Evolutionary conservation across 257 asterid species (phyloP), one percentile per base, ranked within the genome.

Genomic region (Solanum chmielewskii): DNA sequence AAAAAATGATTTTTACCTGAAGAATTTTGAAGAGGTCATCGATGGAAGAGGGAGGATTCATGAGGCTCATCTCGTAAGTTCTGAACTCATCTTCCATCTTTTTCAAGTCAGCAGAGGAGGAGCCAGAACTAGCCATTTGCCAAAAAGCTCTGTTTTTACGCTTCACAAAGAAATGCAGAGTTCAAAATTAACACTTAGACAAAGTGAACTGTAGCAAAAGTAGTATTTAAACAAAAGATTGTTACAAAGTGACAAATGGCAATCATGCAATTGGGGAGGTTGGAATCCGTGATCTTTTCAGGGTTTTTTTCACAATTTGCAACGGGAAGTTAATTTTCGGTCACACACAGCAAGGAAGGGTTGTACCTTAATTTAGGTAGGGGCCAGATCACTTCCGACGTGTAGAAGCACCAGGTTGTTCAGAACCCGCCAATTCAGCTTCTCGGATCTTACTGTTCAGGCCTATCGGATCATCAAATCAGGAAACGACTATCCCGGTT

Each of bases 11-110:
- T 44, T 85, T 39, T 59, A 71, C 78, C 49, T 88, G 86, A 64
- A 92, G 92, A 75, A 89, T 78, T 35, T 16, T 56, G 35, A 89
- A 91, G 39, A 90, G 90, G 21, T 90, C 91, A 77, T 88, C 90
- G 20, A 10, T 25, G 29, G 90, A 42, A 87, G 89, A 84, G 33
- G 91, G 88, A 25, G 84, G 89, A n/a, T 18, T 77, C 45, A 87
- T 83, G 39, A 92, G 91, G 66, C 83, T 39, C 47, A 84, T 64
- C 62, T 92, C 93, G 14, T 74, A 83, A 75, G 86, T 87, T 70
- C 31, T 45, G 18, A 92, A 85, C 84, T 88, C 86, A 7, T 86
- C 80, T 60, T 84, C 80, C 69, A 91, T 84, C 71, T 86, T 85
- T 81, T 86, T 66, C 84, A 52, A 64, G 82, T 80, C 73, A 59